Evolutionary conservation across 169 alveolate genomes (phyloP), one percentile per base, ranked within the genome.

Genomic region (Plasmodium blacklocki): DNA sequence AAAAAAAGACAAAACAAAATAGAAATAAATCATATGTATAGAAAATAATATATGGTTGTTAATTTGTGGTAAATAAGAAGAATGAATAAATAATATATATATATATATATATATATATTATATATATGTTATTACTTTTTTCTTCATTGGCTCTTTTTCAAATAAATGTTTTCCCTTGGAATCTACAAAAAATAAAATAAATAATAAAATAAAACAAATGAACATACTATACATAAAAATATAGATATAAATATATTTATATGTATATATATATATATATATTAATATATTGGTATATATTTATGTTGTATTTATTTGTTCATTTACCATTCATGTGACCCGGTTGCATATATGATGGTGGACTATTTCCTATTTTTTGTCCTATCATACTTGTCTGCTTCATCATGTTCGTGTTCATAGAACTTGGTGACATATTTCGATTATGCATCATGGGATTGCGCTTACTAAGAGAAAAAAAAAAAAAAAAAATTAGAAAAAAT

Each of bases 131-230:
- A 19, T 76, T 76, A 80, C 83, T 49, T 80, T 80, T 67, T 80
- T 80, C 52, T 80, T 80, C 45, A 70, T 67, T 12, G 90, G 90
- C 21, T 80, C 90, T 26, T 80, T 80, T 80, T 80, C 90, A 47
- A 80, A 80, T 49, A 80, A 67, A 62, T 80, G 90, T 15, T 80
- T 80, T 80, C 90, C 90, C 39, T 80, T 80, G 26, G 83, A 32
- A 66, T 80, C 90, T 52, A 63, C 23, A 3, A 39, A 26, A 43
- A 45, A 39, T 9, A 12, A 70, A 52, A 52, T 14, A 52, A 52
- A 5, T 12, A 52, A 52, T 14, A 52, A n/a, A 52, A 52, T 9
- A 52, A 18, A 11, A 26, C 32, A 26, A 14, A 39, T 11, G 74
- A 14, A 8, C 29, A 50, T n/a, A 19, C 29, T 68, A 43, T 68